phyloP scores from a whole-genome alignment of 2,329 filamentous ascomycete genomes.

The Microdochium bolleyi region DNA sequence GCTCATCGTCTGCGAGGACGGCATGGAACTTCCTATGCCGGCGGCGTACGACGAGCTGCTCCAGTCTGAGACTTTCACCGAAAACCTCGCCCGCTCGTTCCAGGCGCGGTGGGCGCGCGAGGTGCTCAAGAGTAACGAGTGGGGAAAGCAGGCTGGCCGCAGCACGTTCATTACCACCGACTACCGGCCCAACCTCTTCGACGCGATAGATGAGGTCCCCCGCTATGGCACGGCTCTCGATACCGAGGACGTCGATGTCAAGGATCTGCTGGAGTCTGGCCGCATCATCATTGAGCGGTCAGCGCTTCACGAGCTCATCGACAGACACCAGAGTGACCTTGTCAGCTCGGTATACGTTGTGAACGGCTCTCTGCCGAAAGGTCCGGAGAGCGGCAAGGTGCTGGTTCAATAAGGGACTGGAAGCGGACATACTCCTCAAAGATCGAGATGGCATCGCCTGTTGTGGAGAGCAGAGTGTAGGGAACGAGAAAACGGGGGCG shows the following conservation, averaged over 20 bases:
- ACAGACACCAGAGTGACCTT: slow-evolving; percentile 63
- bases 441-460: too few species aligned
- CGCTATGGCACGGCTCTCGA: slow-evolving; percentile 63
- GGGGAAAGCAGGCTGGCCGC: slow-evolving; percentile 59
- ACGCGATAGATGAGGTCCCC: slow-evolving; percentile 55
- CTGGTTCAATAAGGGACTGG: neutral
- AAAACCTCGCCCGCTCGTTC: slow-evolving; percentile 46
- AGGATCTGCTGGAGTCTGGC: slow-evolving; percentile 80
- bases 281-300: slow-evolving; percentile 79
- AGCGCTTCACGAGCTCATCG: slow-evolving; percentile 69
- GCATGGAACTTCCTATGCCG: slow-evolving; percentile 57
- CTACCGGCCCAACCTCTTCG: slow-evolving; percentile 54
- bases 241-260: slow-evolving; percentile 82
- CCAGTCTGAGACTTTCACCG: slow-evolving; percentile 21
- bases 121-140: slow-evolving; percentile 63
- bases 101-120: slow-evolving; percentile 55
- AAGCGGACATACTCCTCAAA: neutral
- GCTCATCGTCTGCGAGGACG: slow-evolving; percentile 75
- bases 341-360: slow-evolving; percentile 34
- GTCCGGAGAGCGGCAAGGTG: neutral
- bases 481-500: too few species aligned
- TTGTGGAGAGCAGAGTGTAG: too few species aligned
- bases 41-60: slow-evolving; percentile 36
- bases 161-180: slow-evolving; percentile 67
- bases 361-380: neutral